A percentile compares a stretch with the other conserved stretches of the same genome.
Evolutionary conservation across 2,329 filamentous ascomycete species (phyloP).

Genomic region (Didymella lethalis): DNA sequence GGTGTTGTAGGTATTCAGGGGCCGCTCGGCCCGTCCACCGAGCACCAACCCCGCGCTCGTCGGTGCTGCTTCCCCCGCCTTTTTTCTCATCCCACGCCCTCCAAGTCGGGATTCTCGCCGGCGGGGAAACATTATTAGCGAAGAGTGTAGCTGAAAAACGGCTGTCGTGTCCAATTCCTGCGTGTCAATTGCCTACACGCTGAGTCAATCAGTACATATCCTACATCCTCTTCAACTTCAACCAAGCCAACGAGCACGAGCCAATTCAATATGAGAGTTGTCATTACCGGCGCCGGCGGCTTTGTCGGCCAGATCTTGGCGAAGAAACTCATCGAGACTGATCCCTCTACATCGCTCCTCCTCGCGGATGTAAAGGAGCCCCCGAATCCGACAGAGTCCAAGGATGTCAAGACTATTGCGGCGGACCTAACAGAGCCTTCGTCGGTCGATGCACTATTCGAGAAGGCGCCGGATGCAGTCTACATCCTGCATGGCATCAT

Average conservation of each 20-base stretch:
- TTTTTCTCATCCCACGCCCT: constrained; percentile 3
- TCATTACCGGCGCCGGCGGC: constrained; percentile 70
- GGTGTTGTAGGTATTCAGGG: constrained; percentile 12
- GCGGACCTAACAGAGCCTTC: constrained; percentile 60
- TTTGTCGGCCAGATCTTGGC: constrained; percentile 71
- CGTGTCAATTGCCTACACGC: background rate
- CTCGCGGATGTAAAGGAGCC: constrained; percentile 66
- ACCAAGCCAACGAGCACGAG: background rate
- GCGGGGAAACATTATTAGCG: constrained; percentile 16
- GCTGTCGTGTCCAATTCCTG: constrained; percentile 2
- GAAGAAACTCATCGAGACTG: constrained; percentile 61
- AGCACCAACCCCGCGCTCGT: constrained; percentile 18
- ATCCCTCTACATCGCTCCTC: constrained; percentile 57
- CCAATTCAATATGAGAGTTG: constrained; percentile 53
- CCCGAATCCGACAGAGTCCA: constrained; percentile 55
- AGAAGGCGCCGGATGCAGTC: constrained; percentile 43
- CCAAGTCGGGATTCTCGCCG: constrained; percentile 23
- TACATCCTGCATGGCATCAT: constrained; percentile 74
- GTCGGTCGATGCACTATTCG: constrained; percentile 36
- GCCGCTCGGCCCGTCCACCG: constrained; percentile 15
- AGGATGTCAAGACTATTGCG: constrained; percentile 60
- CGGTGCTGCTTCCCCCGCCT: constrained; percentile 14
- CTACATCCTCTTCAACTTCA: background rate
- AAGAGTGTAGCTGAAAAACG: constrained; percentile 4
- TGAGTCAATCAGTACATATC: background rate